Percentiles rank a stretch among this genome's conserved stretches.
These are phyloP conservation scores for Penicillium subrubescens DNA, from an alignment of 495 filamentous ascomycete genomes.

Conservation along the genomic window DNA sequence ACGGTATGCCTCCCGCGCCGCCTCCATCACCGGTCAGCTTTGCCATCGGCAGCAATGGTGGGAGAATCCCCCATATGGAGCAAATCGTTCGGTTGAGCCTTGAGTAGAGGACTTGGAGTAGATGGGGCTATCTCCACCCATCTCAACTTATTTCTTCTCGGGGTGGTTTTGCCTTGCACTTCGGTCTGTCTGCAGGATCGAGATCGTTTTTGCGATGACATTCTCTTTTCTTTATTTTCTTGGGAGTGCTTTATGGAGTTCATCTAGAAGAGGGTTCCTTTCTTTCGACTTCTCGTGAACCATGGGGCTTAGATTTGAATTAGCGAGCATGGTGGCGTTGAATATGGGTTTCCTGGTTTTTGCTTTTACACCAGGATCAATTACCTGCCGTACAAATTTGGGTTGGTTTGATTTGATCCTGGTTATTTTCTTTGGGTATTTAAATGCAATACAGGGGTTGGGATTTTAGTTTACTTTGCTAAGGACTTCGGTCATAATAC, in stretches of 20 bases:
- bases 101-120: constrained; percentile 21
- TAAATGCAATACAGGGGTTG: background rate
- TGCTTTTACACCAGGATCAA: background rate
- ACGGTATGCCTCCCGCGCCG: constrained; percentile 46
- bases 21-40: constrained; percentile 52
- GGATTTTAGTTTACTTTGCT: too few species aligned
- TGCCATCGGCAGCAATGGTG: constrained; percentile 22
- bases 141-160: background rate
- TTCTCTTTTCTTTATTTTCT: background rate
- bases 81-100: constrained; percentile 26
- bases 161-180: background rate
- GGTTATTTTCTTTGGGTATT: background rate
- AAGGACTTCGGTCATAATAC: too few species aligned
- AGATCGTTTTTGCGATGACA: background rate
- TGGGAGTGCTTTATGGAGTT: constrained; percentile 1
- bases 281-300: background rate
- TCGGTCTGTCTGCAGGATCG: background rate
- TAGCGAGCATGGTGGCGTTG: constrained; percentile 8
- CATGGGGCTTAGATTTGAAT: background rate
- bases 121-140: too few species aligned
- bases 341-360: background rate
- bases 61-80: constrained; percentile 15
- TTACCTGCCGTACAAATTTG: background rate
- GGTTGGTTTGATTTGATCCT: background rate
- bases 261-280: background rate